Evolutionary conservation across 345 rosid genomes (phyloP).

Genomic region (Ailanthus altissimus): DNA sequence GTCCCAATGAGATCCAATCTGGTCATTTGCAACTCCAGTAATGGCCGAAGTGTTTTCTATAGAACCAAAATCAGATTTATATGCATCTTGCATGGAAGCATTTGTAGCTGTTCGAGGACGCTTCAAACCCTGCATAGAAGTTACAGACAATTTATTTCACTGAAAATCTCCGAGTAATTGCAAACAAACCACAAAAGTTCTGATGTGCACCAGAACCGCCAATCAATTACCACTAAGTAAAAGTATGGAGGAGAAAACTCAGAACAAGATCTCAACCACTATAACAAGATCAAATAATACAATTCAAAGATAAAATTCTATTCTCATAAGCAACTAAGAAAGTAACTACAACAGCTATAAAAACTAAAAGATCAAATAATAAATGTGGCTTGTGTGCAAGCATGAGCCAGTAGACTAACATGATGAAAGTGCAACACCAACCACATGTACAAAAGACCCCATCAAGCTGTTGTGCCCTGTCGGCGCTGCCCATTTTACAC

Average conservation of each 20-base stretch:
- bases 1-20: slow-evolving; percentile 71
- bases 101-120: slow-evolving; percentile 65
- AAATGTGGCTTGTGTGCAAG: background rate
- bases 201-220: background rate
- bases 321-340: background rate
- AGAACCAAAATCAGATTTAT: slow-evolving; percentile 56
- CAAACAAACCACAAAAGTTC: slow-evolving; percentile 5
- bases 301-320: background rate
- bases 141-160: slow-evolving; percentile 16
- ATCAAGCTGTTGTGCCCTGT: no score
- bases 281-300: background rate
- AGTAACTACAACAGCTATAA: background rate
- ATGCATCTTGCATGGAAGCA: slow-evolving; percentile 48
- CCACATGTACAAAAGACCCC: background rate
- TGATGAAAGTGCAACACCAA: background rate
- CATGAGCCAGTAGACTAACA: background rate
- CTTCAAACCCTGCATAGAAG: slow-evolving; percentile 71
- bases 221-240: background rate
- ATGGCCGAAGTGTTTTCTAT: slow-evolving; percentile 56
- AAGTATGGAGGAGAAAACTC: background rate
- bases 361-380: background rate
- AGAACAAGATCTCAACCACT: background rate
- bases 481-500: no score
- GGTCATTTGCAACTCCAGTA: slow-evolving; percentile 69
- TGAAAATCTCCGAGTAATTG: background rate